Percentiles rank a stretch among this genome's conserved stretches.
Evolutionary conservation across 2,329 filamentous ascomycete species (phyloP).

Genomic region (Aspergillus novoparasiticus): DNA sequence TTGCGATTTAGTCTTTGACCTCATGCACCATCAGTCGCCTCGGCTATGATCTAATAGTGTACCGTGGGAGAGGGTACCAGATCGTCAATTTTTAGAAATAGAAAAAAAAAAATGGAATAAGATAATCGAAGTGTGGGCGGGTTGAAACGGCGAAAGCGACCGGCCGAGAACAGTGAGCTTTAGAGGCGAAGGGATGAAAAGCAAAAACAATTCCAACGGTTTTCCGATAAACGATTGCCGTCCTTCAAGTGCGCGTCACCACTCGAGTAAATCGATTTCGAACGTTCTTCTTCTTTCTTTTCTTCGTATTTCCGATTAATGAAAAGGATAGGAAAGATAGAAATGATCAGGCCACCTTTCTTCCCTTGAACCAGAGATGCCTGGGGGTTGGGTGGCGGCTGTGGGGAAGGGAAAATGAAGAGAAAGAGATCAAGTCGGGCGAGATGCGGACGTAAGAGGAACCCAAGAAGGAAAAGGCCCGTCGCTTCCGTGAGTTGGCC

Average conservation of each 20-base stretch:
- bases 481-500: background rate
- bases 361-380: constrained; percentile 18
- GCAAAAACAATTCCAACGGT: constrained; percentile 1
- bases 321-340: constrained; percentile 2
- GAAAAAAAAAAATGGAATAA: background rate
- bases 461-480: constrained; percentile 12
- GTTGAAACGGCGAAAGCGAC: constrained; percentile 3
- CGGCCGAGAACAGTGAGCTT: background rate
- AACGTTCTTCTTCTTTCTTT: background rate
- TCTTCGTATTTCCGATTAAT: background rate
- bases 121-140: background rate
- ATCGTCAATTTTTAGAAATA: background rate
- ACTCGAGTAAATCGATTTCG: constrained; percentile 7
- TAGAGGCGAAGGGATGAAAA: constrained; percentile 4
- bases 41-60: background rate
- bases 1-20: constrained; percentile 1
- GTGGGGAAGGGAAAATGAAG: constrained; percentile 10
- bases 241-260: background rate
- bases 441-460: constrained; percentile 22
- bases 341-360: constrained; percentile 16
- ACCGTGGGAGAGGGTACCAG: background rate
- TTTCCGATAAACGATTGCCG: background rate
- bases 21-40: constrained; percentile 19
- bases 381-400: constrained; percentile 23
- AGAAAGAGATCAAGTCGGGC: constrained; percentile 20